Evolutionary conservation across 345 rosid genomes (phyloP).

Genomic region (Gossypium sturtianum): DNA sequence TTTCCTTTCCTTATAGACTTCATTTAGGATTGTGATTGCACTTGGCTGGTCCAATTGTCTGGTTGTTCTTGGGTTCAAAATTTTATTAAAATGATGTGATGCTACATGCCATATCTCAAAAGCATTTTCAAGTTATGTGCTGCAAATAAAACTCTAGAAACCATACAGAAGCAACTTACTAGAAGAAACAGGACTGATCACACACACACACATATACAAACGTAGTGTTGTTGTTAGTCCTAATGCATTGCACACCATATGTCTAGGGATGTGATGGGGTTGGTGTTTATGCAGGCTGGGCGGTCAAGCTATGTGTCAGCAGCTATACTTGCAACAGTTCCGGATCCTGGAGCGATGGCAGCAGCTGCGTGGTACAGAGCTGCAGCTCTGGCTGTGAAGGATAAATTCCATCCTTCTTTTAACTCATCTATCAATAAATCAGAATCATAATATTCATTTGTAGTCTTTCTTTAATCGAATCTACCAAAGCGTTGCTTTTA

Average conservation of each 20-base stretch:
- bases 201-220: too few relatives aligned
- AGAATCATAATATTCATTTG: too few relatives aligned
- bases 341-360: constrained; percentile 98
- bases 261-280: neutral
- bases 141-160: neutral
- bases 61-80: neutral
- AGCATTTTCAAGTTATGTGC: neutral
- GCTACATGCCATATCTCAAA: neutral
- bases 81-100: neutral
- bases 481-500: too few relatives aligned
- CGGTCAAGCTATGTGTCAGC: constrained; percentile 67
- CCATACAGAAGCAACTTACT: neutral
- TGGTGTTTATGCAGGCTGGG: constrained; percentile 52
- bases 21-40: constrained; percentile 4
- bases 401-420: constrained; percentile 11
- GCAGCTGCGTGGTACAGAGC: constrained; percentile 91
- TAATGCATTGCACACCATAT: too few relatives aligned
- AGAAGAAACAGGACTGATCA: too few relatives aligned
- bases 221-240: too few relatives aligned
- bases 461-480: too few relatives aligned
- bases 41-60: neutral
- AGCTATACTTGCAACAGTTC: constrained; percentile 56
- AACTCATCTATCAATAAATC: too few relatives aligned
- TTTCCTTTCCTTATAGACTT: neutral
- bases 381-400: constrained; percentile 76